Evolutionary conservation across 768 basidiomycete species (phyloP).

Genomic region (Suillus tomentosus): DNA sequence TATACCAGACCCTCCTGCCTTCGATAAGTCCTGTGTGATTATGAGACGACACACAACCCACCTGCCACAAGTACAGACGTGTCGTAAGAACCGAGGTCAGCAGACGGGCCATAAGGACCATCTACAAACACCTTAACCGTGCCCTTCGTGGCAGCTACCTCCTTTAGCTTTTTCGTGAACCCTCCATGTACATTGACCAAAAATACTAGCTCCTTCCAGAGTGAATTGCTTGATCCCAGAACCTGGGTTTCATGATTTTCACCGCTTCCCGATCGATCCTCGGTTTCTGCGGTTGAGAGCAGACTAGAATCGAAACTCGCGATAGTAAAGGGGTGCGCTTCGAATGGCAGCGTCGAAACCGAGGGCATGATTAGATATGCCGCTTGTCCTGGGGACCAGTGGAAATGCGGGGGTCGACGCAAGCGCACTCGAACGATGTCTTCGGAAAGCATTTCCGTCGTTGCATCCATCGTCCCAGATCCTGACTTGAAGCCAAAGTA

Average conservation of each 20-base stretch:
- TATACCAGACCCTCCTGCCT: constrained; percentile 50
- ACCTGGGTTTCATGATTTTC: not conserved
- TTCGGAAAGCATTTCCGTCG: constrained; percentile 46
- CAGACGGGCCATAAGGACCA: constrained; percentile 56
- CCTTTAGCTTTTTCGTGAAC: constrained; percentile 54
- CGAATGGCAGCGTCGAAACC: constrained; percentile 45
- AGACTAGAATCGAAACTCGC: constrained; percentile 38
- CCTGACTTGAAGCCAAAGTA: constrained; percentile 35
- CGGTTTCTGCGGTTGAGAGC: constrained; percentile 13
- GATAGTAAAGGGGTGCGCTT: constrained; percentile 67
- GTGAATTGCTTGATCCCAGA: constrained; percentile 2
- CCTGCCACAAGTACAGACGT: constrained; percentile 54
- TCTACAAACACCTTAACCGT: constrained; percentile 54
- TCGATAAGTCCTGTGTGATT: not conserved
- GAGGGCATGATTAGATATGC: constrained; percentile 52
- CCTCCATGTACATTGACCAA: constrained; percentile 61
- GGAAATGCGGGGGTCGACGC: constrained; percentile 46
- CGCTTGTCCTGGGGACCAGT: constrained; percentile 56
- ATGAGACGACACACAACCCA: constrained; percentile 18
- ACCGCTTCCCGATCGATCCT: no score
- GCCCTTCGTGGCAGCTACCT: constrained; percentile 31
- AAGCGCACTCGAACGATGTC: constrained; percentile 29
- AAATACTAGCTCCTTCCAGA: constrained; percentile 51
- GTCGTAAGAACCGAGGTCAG: constrained; percentile 42
- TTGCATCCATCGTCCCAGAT: constrained; percentile 35